Conservation (phyloP, 2,329 filamentous ascomycete species). For the Pseudovirgaria hyperparasitica region DNA sequence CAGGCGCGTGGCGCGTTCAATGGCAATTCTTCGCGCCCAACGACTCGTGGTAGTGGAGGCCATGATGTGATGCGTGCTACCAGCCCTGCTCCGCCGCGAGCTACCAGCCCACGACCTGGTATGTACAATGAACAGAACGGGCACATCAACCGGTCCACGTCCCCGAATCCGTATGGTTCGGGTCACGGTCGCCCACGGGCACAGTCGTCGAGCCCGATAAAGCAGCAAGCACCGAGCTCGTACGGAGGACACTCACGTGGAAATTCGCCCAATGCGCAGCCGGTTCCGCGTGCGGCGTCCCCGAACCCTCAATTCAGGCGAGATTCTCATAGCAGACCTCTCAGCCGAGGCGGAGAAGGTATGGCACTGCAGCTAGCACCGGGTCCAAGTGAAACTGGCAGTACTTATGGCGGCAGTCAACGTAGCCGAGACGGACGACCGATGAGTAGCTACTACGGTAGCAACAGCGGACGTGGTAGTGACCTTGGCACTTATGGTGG, state of each 20-base stretch:
- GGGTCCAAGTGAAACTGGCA: constrained; percentile 21
- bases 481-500: constrained; percentile 12
- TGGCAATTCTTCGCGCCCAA: constrained; percentile 36
- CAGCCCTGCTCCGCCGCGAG: constrained; percentile 56
- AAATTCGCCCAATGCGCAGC: constrained; percentile 12
- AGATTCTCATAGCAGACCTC: constrained; percentile 34
- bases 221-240: constrained; percentile 22
- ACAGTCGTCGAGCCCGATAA: constrained; percentile 24
- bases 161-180: constrained; percentile 50
- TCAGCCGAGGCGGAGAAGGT: constrained; percentile 29
- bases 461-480: constrained; percentile 16
- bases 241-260: constrained; percentile 18
- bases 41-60: constrained; percentile 42
- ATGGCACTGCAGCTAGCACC: constrained; percentile 34
- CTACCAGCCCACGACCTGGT: constrained; percentile 43
- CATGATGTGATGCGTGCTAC: constrained; percentile 35
- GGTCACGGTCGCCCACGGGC: constrained; percentile 19
- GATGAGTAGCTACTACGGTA: constrained; percentile 31
- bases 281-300: constrained; percentile 31
- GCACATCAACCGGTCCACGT: constrained; percentile 34
- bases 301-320: constrained; percentile 37
- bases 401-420: constrained; percentile 27
- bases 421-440: constrained; percentile 25
- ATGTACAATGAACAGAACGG: constrained; percentile 20
- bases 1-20: constrained; percentile 73